Base-by-base conservation (phyloP, 208 protist species). In the Trypanosoma mega region DNA sequence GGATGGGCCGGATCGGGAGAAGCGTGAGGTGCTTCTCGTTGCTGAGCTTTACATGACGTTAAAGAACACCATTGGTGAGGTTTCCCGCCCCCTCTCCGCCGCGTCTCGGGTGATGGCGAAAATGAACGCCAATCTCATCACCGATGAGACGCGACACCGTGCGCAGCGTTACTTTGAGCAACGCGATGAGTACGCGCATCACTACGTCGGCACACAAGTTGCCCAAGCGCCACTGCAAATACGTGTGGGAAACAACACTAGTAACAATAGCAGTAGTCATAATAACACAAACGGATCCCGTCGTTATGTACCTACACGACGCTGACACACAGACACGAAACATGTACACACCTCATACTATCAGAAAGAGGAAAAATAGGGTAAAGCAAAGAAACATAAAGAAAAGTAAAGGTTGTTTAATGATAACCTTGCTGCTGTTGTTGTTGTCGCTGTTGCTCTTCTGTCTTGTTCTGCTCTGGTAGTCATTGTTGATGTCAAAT, bases 1-100 rank as follows among this genome's bases (percentile, higher is more conserved):
- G 9, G 85, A 94, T 61, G 74, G 77, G 45, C 36, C 23, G 4
- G 66, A 75, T 18, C 67, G 74, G 1, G 30, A 54, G 33, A 52
- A 45, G 33, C 52, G 68, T 31, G 74, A 80, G 58, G 29, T 78
- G 20, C 62, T 72, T 27, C 31, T 94, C 6, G 68, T 90, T 31
- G 63, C 68, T 0, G 87, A 94, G 66, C 55, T 87, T 14, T 76
- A 85, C 44, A 50, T 68, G n/a, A 57, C 83, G 18, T 56, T 80
- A 23, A 64, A 63, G 21, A 60, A 74, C 39, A 36, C 52, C 23
- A 34, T 47, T 37, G 47, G 24, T 14, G 27, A 45, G 33, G 2
- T 50, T 1, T 20, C 50, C 24, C 57, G 68, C 44, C 43, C 65
- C 11, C 33, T 69, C 44, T 68, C 54, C 8, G 67, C 72, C 7